A percentile compares a stretch with the other conserved stretches of the same genome.
Evolutionary conservation across 2,329 filamentous ascomycete species (phyloP).

Genomic region (Diaporthe capsici): DNA sequence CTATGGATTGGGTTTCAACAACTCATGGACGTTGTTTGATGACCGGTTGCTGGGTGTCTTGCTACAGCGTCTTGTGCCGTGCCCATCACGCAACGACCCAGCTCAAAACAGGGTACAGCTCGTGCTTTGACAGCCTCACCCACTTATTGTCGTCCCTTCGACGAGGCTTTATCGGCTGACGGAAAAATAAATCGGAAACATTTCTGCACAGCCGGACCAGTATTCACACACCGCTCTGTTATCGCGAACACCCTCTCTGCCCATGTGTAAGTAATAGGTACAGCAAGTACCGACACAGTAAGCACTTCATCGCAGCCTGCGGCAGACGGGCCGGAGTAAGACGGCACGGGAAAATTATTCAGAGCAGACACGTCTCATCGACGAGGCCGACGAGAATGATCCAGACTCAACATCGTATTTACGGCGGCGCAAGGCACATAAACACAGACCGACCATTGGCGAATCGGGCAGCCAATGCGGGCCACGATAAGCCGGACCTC

Average conservation of each 20-base stretch:
- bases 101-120: not conserved
- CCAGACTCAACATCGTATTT: not conserved
- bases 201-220: not conserved
- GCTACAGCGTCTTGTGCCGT: not conserved
- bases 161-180: not conserved
- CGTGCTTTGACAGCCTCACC: not conserved
- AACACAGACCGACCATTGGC: not conserved
- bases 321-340: not conserved
- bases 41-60: not conserved
- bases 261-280: too few species aligned
- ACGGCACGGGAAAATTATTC: slow-evolving; percentile 5
- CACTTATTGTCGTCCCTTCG: too few species aligned
- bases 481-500: slow-evolving; percentile 18
- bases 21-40: not conserved
- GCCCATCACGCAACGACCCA: not conserved
- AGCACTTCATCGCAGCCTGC: not conserved
- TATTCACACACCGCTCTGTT: not conserved
- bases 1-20: not conserved
- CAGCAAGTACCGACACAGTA: not conserved
- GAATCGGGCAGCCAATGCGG: slow-evolving; percentile 16
- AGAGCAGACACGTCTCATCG: slow-evolving; percentile 8
- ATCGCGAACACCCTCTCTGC: too few species aligned
- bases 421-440: not conserved
- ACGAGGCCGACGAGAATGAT: not conserved
- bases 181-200: not conserved